These are phyloP conservation scores for Plectosphaerella sp. DNA, from an alignment of 2,329 filamentous ascomycete species.

Conservation along the genomic window DNA sequence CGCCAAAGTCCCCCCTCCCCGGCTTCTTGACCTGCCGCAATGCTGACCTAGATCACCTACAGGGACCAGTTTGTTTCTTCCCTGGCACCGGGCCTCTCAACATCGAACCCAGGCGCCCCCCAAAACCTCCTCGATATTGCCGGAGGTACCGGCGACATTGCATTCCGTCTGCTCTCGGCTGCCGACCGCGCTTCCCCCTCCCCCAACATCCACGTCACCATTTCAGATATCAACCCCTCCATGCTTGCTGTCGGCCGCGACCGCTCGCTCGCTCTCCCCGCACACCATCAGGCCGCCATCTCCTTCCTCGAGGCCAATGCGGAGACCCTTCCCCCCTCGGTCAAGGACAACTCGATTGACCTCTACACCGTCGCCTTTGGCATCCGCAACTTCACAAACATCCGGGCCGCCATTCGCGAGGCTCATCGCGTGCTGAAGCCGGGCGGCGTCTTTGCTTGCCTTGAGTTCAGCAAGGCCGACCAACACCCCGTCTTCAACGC, in stretches of 20 bases:
- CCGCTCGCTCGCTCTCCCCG: slow-evolving; percentile 58
- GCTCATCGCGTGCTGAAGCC: slow-evolving; percentile 88
- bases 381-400: slow-evolving; percentile 95
- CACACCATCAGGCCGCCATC: slow-evolving; percentile 52
- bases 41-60: slow-evolving; percentile 3
- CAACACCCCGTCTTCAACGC: slow-evolving; percentile 73
- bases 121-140: slow-evolving; percentile 91
- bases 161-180: slow-evolving; percentile 91
- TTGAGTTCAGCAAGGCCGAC: slow-evolving; percentile 87
- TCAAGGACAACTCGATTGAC: slow-evolving; percentile 73
- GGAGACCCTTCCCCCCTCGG: slow-evolving; percentile 59
- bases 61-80: slow-evolving; percentile 88
- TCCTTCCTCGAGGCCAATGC: slow-evolving; percentile 89
- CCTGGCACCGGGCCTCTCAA: slow-evolving; percentile 72
- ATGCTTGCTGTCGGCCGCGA: slow-evolving; percentile 90
- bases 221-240: slow-evolving; percentile 91
- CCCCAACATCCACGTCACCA: slow-evolving; percentile 75
- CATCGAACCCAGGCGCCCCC: slow-evolving; percentile 36
- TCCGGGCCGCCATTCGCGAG: slow-evolving; percentile 75
- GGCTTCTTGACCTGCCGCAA: neutral
- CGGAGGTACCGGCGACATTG: slow-evolving; percentile 95
- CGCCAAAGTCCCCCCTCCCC: slow-evolving; percentile 16
- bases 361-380: slow-evolving; percentile 97
- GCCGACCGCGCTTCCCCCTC: slow-evolving; percentile 77
- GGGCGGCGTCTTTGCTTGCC: slow-evolving; percentile 90